phyloP scores from a whole-genome alignment of 768 basidiomycete genomes.

The Pisolithus albus region DNA sequence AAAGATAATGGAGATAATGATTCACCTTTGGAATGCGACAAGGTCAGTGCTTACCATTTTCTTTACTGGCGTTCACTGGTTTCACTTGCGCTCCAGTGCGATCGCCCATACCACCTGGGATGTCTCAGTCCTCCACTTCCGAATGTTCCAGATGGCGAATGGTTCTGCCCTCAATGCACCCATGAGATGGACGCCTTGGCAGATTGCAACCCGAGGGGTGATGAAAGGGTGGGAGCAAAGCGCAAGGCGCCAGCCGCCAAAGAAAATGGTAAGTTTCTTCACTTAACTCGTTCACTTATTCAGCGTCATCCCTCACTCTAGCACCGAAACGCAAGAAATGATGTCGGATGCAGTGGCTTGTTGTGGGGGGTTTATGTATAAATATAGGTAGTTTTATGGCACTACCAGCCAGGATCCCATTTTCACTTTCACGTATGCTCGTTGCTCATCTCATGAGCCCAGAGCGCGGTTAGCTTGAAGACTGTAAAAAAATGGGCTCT shows the following conservation, averaged over 20 bases:
- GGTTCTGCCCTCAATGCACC: slow-evolving; percentile 81
- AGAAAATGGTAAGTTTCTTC: slow-evolving; percentile 30
- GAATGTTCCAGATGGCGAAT: slow-evolving; percentile 80
- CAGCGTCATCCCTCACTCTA: slow-evolving; percentile 3
- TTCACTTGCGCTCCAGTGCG: slow-evolving; percentile 52
- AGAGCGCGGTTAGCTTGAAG: neutral
- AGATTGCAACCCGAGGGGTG: slow-evolving; percentile 9
- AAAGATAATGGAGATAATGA: slow-evolving; percentile 68
- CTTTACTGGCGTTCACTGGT: neutral
- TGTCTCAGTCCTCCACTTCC: slow-evolving; percentile 76
- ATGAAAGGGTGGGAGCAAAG: slow-evolving; percentile 30
- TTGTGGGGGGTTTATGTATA: neutral
- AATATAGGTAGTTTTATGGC: neutral
- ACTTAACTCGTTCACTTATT: neutral
- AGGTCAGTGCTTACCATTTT: slow-evolving; percentile 39
- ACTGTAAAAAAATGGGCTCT: too few species aligned
- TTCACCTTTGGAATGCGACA: slow-evolving; percentile 82
- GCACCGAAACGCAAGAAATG: slow-evolving; percentile 36
- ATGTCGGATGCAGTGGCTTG: neutral
- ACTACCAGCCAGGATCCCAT: neutral
- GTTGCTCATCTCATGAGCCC: neutral
- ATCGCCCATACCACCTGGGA: slow-evolving; percentile 76
- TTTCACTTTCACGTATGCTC: neutral
- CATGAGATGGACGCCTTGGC: slow-evolving; percentile 47
- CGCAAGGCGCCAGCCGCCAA: slow-evolving; percentile 39